Evolutionary conservation across 2,329 filamentous ascomycete species (phyloP), one percentile per base, ranked within the genome.

Genomic region (Pseudogymnoascus sp.): DNA sequence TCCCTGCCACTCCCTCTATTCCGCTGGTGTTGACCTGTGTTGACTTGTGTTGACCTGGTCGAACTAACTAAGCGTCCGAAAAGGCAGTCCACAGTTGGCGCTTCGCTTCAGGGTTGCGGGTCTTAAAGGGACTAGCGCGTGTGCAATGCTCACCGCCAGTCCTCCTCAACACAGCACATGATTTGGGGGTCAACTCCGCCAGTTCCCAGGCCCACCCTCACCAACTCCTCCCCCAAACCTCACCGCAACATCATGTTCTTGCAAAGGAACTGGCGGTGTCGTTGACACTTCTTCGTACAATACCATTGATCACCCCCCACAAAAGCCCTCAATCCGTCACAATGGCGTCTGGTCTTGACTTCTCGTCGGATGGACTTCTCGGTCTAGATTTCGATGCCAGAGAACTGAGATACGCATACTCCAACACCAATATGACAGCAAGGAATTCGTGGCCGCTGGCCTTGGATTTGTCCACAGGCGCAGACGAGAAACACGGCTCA

Each of bases 331-430:
- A 42, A 67, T 66, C 67, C 70, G 70, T 70, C 68, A 81, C 73
- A 74, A 82, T 82, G 84, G 81, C 80, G 67, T 73, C 73, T 67
- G 73, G 73, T 76, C 81, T 83, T 78, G 82, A 86, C 73, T 87
- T 83, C 78, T 81, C 81, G 75, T 81, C 81, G 77, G 83, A 86
- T 75, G 82, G 79, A 73, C 80, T 87, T 72, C 73, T 87, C 73
- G 84, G 86, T 73, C 78, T 86, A 72, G 80, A 79, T 68, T 86
- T 81, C 76, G 82, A 86, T 73, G 80, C 80, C 71, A 79, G 81
- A 76, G 79, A 83, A 69, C 80, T 70, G 63, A 68, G 80, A 73
- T 83, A 83, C 72, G 79, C 81, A 67, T 79, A 78, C 75, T 78
- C 77, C 78, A 77, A 74, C 69, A 75, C 74, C 67, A 76, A 75